These are phyloP conservation scores for Lophiostoma macrostomum DNA, from an alignment of 495 filamentous ascomycete genomes.

Conservation along the genomic window DNA sequence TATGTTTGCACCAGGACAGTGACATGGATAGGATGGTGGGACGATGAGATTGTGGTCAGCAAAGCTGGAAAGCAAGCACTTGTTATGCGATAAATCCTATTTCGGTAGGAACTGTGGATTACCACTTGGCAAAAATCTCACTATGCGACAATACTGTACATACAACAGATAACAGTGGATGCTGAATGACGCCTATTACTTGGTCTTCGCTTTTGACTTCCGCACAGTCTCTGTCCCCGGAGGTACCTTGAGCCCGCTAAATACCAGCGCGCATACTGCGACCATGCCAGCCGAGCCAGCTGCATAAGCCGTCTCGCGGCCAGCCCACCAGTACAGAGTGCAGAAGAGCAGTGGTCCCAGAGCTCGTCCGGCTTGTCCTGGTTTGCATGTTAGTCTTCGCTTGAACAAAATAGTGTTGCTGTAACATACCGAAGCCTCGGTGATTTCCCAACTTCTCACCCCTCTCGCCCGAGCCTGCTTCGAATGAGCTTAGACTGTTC, in stretches of 20 bases:
- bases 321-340: conserved; percentile 98
- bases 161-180: too few relatives aligned
- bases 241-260: conserved; percentile 57
- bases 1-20: too few relatives aligned
- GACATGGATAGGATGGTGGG: too few relatives aligned
- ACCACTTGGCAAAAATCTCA: too few relatives aligned
- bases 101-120: too few relatives aligned
- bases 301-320: conserved; percentile 77
- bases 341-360: conserved; percentile 88
- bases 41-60: too few relatives aligned
- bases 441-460: conserved; percentile 83
- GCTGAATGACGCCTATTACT: too few relatives aligned
- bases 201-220: conserved; percentile 8
- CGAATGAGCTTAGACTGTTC: conserved; percentile 87
- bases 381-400: neutral
- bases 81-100: too few relatives aligned
- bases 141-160: too few relatives aligned
- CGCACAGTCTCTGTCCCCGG: conserved; percentile 26
- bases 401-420: neutral
- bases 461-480: conserved; percentile 73
- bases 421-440: conserved; percentile 64
- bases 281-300: conserved; percentile 78
- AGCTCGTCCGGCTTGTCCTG: conserved; percentile 80
- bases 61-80: too few relatives aligned
- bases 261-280: conserved; percentile 65